Evolutionary conservation across 1,284 basidiomycete species (phyloP).

Genomic region (Cryptococcus amylolentus): DNA sequence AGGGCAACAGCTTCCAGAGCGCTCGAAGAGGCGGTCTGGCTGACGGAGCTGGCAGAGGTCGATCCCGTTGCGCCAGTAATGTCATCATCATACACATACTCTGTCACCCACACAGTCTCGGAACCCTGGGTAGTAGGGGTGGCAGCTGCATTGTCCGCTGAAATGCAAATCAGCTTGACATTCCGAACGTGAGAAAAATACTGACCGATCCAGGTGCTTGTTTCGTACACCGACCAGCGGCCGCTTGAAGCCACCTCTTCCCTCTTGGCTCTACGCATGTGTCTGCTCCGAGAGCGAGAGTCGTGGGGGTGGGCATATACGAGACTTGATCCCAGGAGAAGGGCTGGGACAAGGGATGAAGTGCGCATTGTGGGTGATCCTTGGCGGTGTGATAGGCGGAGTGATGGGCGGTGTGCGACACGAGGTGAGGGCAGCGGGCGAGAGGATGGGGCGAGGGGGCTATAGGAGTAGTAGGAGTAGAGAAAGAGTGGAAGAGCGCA

Average conservation of each 20-base stretch:
- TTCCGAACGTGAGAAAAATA: background rate
- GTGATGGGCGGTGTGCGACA: background rate
- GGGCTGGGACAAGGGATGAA: background rate
- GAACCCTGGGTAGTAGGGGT: background rate
- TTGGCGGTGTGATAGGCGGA: background rate
- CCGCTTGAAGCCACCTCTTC: background rate
- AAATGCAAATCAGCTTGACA: background rate
- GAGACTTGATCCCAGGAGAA: background rate
- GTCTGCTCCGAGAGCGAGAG: background rate
- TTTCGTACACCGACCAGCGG: constrained; percentile 11
- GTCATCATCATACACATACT: constrained; percentile 5
- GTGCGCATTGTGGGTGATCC: background rate
- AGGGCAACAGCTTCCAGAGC: constrained; percentile 7
- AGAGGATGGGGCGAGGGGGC: background rate
- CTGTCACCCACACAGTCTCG: constrained; percentile 8
- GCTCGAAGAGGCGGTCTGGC: constrained; percentile 1
- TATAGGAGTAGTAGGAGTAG: background rate
- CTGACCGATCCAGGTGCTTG: constrained; percentile 15
- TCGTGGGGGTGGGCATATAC: background rate
- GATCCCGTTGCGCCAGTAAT: background rate
- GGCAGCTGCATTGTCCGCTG: background rate
- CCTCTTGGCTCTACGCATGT: background rate
- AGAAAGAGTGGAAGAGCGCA: constrained; percentile 5
- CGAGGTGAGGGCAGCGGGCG: too few species aligned
- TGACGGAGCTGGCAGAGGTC: background rate